Evolutionary conservation across 192 early-diverging fungal species (phyloP).

Genomic region (Linnemannia elongata): DNA sequence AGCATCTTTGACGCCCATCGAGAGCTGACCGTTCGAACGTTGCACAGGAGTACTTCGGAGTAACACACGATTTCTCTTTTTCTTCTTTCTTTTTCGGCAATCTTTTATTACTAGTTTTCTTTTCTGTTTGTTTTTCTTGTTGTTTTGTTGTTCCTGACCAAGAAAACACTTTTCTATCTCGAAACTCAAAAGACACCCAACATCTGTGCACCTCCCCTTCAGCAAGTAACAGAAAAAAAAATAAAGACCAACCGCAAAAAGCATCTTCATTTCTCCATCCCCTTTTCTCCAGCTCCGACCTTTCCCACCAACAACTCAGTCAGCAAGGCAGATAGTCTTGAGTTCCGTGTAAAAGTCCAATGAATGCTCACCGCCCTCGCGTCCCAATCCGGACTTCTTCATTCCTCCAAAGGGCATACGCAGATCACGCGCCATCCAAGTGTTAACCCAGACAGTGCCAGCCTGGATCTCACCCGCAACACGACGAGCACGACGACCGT

Average conservation of each 20-base stretch:
- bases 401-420: slow-evolving; percentile 84
- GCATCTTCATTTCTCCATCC: background rate
- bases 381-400: slow-evolving; percentile 73
- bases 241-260: background rate
- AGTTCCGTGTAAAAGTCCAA: slow-evolving; percentile 78
- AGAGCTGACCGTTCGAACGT: too few relatives aligned
- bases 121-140: background rate
- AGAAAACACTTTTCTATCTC: background rate
- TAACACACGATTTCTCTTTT: too few relatives aligned
- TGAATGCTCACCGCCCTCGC: slow-evolving; percentile 76
- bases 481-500: slow-evolving; percentile 68
- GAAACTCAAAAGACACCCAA: background rate
- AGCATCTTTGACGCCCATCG: too few relatives aligned
- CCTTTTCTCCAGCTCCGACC: background rate
- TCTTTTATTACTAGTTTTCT: too few relatives aligned
- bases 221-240: background rate
- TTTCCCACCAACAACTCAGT: slow-evolving; percentile 21
- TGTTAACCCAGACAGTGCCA: slow-evolving; percentile 86
- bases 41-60: too few relatives aligned
- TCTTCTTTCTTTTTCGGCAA: too few relatives aligned
- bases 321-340: slow-evolving; percentile 64
- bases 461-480: slow-evolving; percentile 74
- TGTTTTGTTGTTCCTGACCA: background rate
- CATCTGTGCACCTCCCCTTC: background rate
- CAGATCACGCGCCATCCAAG: slow-evolving; percentile 81